Evolutionary conservation across 1,139 yeast species (phyloP).

Genomic region (Suhomyces kunorum): DNA sequence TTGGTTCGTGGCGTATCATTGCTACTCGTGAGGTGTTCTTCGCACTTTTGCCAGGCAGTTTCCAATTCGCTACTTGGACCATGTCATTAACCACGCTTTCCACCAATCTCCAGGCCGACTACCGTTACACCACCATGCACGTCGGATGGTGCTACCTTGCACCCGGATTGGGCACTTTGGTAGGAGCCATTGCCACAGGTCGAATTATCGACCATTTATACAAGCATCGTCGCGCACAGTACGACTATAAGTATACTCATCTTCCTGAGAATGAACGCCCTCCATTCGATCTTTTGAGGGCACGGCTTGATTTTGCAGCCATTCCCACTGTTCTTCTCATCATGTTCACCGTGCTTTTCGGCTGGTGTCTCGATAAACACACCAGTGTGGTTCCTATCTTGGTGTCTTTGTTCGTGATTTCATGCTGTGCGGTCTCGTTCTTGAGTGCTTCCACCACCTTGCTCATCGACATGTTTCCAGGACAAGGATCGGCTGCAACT

Average conservation of each 20-base stretch:
- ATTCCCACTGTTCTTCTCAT: conserved; percentile 34
- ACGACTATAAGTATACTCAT: conserved; percentile 47
- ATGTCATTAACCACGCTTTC: conserved; percentile 66
- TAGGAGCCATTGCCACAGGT: conserved; percentile 53
- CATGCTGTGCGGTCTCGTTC: conserved; percentile 41
- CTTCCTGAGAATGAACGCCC: conserved; percentile 35
- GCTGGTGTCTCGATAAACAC: conserved; percentile 63
- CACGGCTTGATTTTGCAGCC: conserved; percentile 29
- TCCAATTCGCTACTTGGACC: conserved; percentile 71
- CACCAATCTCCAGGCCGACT: conserved; percentile 48
- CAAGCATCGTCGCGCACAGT: conserved; percentile 25
- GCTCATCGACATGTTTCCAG: conserved; percentile 34
- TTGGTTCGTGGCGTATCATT: conserved; percentile 50
- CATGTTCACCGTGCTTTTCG: conserved; percentile 52
- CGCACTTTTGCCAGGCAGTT: conserved; percentile 51
- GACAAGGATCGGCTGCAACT: conserved; percentile 32
- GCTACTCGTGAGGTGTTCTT: conserved; percentile 29
- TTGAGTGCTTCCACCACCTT: conserved; percentile 30
- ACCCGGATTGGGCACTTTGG: conserved; percentile 59
- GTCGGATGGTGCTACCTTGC: conserved; percentile 67
- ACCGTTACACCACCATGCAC: conserved; percentile 51
- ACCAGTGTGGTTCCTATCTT: conserved; percentile 57
- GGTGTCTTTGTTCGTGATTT: conserved; percentile 53
- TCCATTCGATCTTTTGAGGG: conserved; percentile 27
- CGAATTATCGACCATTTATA: conserved; percentile 48